Evolutionary conservation across 2,329 filamentous ascomycete species (phyloP).

Genomic region (Alternaria triticimaculans): DNA sequence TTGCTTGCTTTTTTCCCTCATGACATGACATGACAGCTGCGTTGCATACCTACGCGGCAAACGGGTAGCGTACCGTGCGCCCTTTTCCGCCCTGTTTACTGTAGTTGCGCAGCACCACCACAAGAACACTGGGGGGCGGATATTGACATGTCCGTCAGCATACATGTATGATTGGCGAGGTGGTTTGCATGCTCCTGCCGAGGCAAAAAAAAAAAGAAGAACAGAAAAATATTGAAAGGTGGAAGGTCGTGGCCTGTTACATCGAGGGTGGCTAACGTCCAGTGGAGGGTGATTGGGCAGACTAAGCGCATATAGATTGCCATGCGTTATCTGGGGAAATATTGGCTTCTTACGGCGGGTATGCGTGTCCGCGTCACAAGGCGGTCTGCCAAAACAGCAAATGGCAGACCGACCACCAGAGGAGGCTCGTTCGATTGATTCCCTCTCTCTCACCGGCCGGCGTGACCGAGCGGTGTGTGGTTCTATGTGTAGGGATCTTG

Average conservation of each 20-base stretch:
- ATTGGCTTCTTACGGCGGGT: constrained; percentile 3
- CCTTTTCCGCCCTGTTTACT: neutral
- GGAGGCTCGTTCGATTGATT: neutral
- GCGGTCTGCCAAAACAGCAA: neutral
- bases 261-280: neutral
- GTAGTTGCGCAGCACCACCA: neutral
- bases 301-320: constrained; percentile 9
- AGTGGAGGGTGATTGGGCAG: neutral
- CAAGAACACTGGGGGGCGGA: neutral
- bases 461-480: neutral
- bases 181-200: neutral
- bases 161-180: neutral
- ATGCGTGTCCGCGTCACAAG: constrained; percentile 1
- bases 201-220: neutral
- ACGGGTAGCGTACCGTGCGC: neutral
- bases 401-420: neutral
- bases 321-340: constrained; percentile 7
- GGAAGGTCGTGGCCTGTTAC: neutral
- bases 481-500: constrained; percentile 8
- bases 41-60: neutral
- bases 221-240: neutral
- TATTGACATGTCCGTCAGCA: neutral
- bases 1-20: neutral
- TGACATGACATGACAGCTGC: neutral
- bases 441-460: neutral